Percentiles rank a stretch among this genome's conserved stretches.
These are phyloP conservation scores for Dactylis glomerata DNA, from an alignment of 176 grass and related monocot genomes.

Conservation along the genomic window DNA sequence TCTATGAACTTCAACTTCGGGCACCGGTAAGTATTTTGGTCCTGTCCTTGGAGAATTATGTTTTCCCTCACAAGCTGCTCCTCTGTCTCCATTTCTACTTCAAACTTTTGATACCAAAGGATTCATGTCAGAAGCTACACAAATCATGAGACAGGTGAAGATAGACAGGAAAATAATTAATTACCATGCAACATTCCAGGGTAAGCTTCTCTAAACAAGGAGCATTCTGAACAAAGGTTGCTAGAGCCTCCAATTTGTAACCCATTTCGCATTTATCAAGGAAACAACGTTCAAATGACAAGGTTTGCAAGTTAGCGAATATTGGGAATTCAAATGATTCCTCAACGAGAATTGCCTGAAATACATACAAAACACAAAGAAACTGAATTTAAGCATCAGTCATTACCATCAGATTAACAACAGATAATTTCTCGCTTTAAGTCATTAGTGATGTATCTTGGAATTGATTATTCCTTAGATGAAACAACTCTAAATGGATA, in stretches of 20 bases:
- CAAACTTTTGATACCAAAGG: neutral
- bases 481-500: neutral
- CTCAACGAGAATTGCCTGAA: conserved; percentile 11
- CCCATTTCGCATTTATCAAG: neutral
- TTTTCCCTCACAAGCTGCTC: neutral
- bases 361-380: neutral
- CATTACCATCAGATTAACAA: neutral
- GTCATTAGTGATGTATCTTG: neutral
- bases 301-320: neutral
- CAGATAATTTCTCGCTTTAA: neutral
- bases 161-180: neutral
- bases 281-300: conserved; percentile 2
- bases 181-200: neutral
- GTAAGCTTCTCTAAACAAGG: conserved; percentile 30
- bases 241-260: conserved; percentile 4
- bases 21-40: neutral
- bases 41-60: neutral
- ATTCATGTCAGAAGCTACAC: conserved; percentile 1
- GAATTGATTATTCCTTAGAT: neutral
- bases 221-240: conserved; percentile 30
- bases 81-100: neutral
- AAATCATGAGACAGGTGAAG: neutral
- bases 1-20: conserved; percentile 16
- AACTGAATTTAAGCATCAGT: neutral
- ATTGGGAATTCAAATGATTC: neutral